Evolutionary conservation across 306 rosid genomes (phyloP), one percentile per base, ranked within the genome.

Genomic region (Gastrolobium villosum): DNA sequence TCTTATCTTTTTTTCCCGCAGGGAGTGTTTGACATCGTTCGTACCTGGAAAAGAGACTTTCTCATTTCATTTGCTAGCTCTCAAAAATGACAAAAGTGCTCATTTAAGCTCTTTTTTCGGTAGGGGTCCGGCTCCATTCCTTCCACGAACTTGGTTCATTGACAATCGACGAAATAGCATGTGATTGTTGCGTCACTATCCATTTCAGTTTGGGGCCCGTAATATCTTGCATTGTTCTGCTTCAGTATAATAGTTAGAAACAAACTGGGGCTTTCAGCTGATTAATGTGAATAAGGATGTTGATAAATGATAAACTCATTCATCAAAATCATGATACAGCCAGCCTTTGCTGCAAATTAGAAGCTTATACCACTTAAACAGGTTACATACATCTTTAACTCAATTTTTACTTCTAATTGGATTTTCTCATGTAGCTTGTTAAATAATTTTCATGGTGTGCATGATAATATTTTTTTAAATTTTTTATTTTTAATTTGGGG

Each of bases 61-160:
- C 64, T 54, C 70, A 41, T 72, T 65, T 67, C 71, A 52, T 73
- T 61, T 72, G 77, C 78, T 73, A 52, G 52, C 53, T 81, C 70
- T 65, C 39, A 66, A 52, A 15, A 62, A 5, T 75, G 61, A 74
- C 76, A 74, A 66, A 50, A 1, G 65, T 61, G 72, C 73, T 74
- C 50, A 78, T 74, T 81, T 72, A 66, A 66, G 40, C 73, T 59
- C 77, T 7, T 43, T 15, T 55, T 45, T 65, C 52, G 30, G 77
- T 67, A 70, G 86, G 84, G 90, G 84, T 75, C 90, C 57, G 50
- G 49, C 78, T 70, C 77, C 82, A 26, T 7, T 9, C 65, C 56
- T 62, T 49, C 62, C 77, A 57, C 57, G 31, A 48, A 9, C 53
- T 75, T 63, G 57, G 52, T 72, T 72, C 26, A 37, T 80, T 30